Base-by-base conservation (phyloP, 1,139 yeast species). In the Scheffersomyces cryptocercus region DNA sequence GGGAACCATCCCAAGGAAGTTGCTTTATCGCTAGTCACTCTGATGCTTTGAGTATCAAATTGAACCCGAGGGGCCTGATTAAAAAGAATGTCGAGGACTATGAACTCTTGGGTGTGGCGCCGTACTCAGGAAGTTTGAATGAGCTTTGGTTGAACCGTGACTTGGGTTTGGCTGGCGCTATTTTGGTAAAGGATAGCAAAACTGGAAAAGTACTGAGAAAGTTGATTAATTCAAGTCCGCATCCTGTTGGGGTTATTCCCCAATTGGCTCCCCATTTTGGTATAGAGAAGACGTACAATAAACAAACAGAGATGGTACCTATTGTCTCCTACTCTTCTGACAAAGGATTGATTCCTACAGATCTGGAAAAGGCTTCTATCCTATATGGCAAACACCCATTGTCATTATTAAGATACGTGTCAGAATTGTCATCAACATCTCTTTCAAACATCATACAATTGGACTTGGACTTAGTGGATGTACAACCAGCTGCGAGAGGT, bases 161-260 rank as follows among this genome's bases (percentile, higher is more conserved):
- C 52, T 68, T 74, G 46, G 79, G 76, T 5, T 53, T 74, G 41
- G 79, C 78, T n/a, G 79, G 79, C 10, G 58, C 72, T 38, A 59
- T 73, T 29, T 56, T 70, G 42, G 62, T 70, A 6, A 61, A 56
- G 44, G 58, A 50, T 16, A 41, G 44, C 4, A 44, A 47, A 12
- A 47, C 54, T 40, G 72, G 65, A 1, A 56, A 55, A 36, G 50
- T 67, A 8, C 40, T 36, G 5, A 58, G 65, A 7, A 56, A 59
- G 39, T 54, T 71, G 38, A 64, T 74, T 9, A 65, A 65, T 38
- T 70, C 77, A 1, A 55, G 71, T 3, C 67, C 69, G 1, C 60
- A 63, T 43, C 75, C 77, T 10, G 64, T 74, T 45, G 76, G 74
- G 15, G 62, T 63, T 45, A 72, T 73, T 38, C 79, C 79, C 3